Percentiles rank a stretch among this genome's conserved stretches.
phyloP scores from a whole-genome alignment of 805 yeast species.

The Candida verbasci region DNA sequence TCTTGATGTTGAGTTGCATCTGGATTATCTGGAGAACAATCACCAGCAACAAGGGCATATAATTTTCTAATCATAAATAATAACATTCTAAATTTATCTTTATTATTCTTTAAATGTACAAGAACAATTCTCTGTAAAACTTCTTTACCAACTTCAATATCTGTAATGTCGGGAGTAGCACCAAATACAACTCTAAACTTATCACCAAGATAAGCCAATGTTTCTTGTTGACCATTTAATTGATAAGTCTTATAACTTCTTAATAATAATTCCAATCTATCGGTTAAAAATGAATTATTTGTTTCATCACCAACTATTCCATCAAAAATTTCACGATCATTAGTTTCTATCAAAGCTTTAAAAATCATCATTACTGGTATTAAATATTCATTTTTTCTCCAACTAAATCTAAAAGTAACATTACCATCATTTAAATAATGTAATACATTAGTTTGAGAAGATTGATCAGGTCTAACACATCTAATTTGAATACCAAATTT shows the following conservation, averaged over 20 bases:
- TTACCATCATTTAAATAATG: constrained; percentile 95
- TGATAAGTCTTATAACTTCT: constrained; percentile 83
- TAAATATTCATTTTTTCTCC: constrained; percentile 94
- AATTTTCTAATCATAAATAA: constrained; percentile 94
- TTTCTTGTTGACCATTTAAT: constrained; percentile 75
- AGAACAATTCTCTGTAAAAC: constrained; percentile 79
- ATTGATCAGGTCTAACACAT: constrained; percentile 93
- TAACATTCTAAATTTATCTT: constrained; percentile 82
- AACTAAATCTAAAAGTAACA: constrained; percentile 92
- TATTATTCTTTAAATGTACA: constrained; percentile 72
- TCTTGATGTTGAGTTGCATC: constrained; percentile 99
- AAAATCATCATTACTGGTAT: constrained; percentile 91
- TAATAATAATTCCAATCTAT: constrained; percentile 90
- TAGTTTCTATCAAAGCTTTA: constrained; percentile 85
- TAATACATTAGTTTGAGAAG: constrained; percentile 95
- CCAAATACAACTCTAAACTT: constrained; percentile 92
- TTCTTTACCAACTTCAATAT: constrained; percentile 85
- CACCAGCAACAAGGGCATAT: constrained; percentile 93
- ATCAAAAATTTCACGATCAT: constrained; percentile 92
- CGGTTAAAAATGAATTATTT: constrained; percentile 88
- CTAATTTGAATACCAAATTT: constrained; percentile 92
- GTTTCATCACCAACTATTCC: constrained; percentile 90
- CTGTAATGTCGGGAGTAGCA: constrained; percentile 83
- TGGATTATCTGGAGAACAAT: constrained; percentile 95
- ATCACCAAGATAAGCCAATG: constrained; percentile 92